phyloP scores from a whole-genome alignment of 805 yeast species.

The Kuraishia cidri region DNA sequence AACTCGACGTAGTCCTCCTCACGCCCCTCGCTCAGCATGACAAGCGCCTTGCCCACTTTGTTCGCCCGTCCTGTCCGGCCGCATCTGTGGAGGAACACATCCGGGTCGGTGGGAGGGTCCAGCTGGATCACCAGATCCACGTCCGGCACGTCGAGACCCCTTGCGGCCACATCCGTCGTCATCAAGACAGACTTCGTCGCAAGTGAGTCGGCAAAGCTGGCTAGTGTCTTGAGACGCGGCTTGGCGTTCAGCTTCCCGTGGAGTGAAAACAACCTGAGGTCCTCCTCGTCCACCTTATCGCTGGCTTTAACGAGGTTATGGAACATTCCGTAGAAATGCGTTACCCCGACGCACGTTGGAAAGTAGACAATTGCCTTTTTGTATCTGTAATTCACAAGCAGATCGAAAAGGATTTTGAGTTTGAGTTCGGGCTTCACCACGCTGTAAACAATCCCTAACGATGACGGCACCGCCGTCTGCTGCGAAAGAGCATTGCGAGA shows the following conservation, averaged over 20 bases:
- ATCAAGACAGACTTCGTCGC: constrained; percentile 52
- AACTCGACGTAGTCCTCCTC: constrained; percentile 81
- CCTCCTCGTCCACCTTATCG: constrained; percentile 8
- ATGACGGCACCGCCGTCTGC: constrained; percentile 45
- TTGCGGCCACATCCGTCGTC: constrained; percentile 97
- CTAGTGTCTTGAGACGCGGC: constrained; percentile 67
- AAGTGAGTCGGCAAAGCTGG: constrained; percentile 41
- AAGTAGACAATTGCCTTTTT: constrained; percentile 84
- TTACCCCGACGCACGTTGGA: constrained; percentile 84
- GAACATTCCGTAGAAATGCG: constrained; percentile 59
- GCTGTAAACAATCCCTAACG: constrained; percentile 55
- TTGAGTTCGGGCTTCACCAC: constrained; percentile 53
- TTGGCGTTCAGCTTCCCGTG: constrained; percentile 89
- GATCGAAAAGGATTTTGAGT: constrained; percentile 44
- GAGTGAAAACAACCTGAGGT: constrained; percentile 48
- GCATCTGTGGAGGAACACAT: constrained; percentile 84
- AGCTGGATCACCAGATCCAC: constrained; percentile 87
- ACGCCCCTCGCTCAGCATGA: constrained; percentile 62
- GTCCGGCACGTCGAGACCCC: constrained; percentile 93
- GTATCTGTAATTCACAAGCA: constrained; percentile 46
- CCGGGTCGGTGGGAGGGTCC: constrained; percentile 93
- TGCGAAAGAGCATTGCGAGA: constrained; percentile 26
- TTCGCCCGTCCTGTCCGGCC: constrained; percentile 96
- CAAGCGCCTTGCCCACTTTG: constrained; percentile 68
- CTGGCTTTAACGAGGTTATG: constrained; percentile 24